Evolutionary conservation across 2,329 filamentous ascomycete species (phyloP), one percentile per base, ranked within the genome.

Genomic region (Pseudogymnoascus sp.): DNA sequence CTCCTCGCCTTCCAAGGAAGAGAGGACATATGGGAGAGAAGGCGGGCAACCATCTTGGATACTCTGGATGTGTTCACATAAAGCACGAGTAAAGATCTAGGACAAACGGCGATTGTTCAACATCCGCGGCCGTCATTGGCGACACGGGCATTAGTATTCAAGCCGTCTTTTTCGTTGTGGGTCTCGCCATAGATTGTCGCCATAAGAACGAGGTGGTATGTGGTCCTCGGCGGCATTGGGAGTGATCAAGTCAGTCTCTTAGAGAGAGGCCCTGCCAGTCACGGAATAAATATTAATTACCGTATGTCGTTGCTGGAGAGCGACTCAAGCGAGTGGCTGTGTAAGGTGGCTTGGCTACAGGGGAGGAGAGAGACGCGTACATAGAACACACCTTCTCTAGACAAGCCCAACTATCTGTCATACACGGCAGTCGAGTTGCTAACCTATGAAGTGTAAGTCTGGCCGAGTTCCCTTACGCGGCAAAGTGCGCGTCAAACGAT

Each of bases 11-110:
- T 87, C 88, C 2, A 93, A 78, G 40, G 83, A 87, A n/a, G 88
- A 84, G 1, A 89, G 88, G 42, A 92, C 86, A 69, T 91, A 91
- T 23, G 88, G 86, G 1, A 87, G 81, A 64, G 80, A 76, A 21
- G 18, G 18, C 2, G 18, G 18, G 11, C 9, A 16, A 43, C 18
- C 6, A 23, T 11, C 18, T 43, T 43, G 18, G 40, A 43, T 9
- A 43, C 18, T 43, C 40, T 18, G 38, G 16, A 18, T 16, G 16
- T 71, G 71, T 21, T 42, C 88, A 81, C 65, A 80, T 76, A 91
- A 73, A 7, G 86, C 84, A 2, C 88, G 87, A 0, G 84, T 82
- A 25, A 93, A 80, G 12, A 93, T 78, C 65, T 86, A 84, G 1
- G 88, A 85, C 3, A 93, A 78, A 62, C 83, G 82, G 62, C 80